phyloP scores from a whole-genome alignment of 148 eudicot genomes.

The Rhododendron mucronatum region DNA sequence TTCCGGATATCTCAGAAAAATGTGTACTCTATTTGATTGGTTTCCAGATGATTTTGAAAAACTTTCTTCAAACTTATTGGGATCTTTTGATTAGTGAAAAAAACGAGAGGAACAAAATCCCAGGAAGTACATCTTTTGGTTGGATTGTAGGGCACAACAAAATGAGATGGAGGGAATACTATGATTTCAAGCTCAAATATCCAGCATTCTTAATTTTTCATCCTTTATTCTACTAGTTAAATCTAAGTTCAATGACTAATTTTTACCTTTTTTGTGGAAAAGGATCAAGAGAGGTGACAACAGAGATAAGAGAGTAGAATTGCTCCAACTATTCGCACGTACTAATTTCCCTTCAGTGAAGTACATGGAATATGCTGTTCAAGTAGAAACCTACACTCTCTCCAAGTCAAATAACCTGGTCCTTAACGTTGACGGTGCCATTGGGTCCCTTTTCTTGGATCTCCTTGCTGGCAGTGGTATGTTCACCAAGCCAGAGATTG shows the following conservation, averaged over 20 bases:
- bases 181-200: neutral
- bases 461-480: constrained; percentile 93
- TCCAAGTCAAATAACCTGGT: constrained; percentile 93
- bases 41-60: neutral
- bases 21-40: neutral
- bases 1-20: neutral
- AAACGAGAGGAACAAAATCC: neutral
- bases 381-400: constrained; percentile 93
- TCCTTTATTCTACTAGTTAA: neutral
- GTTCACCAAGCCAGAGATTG: constrained; percentile 92
- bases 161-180: neutral
- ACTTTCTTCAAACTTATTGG: neutral
- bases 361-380: constrained; percentile 97
- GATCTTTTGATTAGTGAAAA: neutral
- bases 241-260: neutral
- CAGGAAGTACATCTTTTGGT: neutral
- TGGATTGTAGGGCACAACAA: neutral
- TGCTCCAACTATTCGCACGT: constrained; percentile 76
- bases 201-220: neutral
- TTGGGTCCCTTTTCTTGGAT: constrained; percentile 93
- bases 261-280: constrained; percentile 12
- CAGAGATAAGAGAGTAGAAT: constrained; percentile 97
- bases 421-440: constrained; percentile 93
- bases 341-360: constrained; percentile 89
- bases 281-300: constrained; percentile 98